Evolutionary conservation across 2,329 filamentous ascomycete genomes (phyloP), one percentile per base, ranked within the genome.

Genomic region (Cladosporium sp.): DNA sequence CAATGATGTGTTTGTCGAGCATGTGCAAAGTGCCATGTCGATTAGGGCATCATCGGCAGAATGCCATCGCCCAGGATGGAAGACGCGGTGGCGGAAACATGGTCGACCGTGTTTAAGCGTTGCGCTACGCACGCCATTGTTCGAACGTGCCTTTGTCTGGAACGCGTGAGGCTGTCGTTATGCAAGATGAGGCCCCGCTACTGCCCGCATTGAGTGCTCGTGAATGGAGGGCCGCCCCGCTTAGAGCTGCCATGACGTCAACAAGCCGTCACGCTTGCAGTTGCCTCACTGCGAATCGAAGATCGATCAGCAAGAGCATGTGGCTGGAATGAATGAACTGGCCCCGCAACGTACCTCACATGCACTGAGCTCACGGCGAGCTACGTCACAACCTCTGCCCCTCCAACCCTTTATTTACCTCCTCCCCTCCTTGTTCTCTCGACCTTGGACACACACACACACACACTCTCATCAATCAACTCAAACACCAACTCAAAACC

Each of bases 401-500:
- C 40, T 55, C 52, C 40, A 37, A n/a, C 32, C 32, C 52, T 55
- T 55, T 55, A 55, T 55, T 47, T 55, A 55, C 32, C 52, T 28
- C 40, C 25, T 45, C 28, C 40, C 40, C 52, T 47, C 40, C 52
- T 25, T 47, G 28, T 47, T 22, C 32, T 47, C 19, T 28, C 42
- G 1, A 39, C 39, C 19, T 47, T 55, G 32, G 32, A 37, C 52
- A 55, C 52, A 37, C 19, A 35, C 52, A 37, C 52, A 55, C 52
- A 37, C 19, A 35, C 52, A 55, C 37, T 28, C 37, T 45, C 40
- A 37, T 47, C 52, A 45, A 55, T 4, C 52, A 47, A 53, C 19
- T 50, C 40, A 45, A 47, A 55, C 40, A 55, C 24, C 20, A 45
- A 45, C 62, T 48, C 55, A 56, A 63, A 57, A 44, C 56, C 61